These are phyloP conservation scores for Amylocarpus encephaloides DNA, from an alignment of 2,329 filamentous ascomycete genomes.

Conservation along the genomic window DNA sequence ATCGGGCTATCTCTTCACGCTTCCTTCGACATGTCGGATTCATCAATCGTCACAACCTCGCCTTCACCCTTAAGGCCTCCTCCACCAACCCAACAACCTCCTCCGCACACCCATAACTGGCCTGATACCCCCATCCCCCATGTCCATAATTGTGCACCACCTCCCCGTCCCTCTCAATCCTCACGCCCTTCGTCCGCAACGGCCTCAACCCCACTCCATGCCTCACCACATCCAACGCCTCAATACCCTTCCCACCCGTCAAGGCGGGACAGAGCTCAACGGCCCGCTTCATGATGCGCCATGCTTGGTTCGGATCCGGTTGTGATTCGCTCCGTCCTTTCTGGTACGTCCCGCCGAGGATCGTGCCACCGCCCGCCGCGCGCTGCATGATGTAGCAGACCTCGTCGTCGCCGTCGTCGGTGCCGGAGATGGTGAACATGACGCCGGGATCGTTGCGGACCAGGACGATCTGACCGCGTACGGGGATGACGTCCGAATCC, in stretches of 20 bases:
- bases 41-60: not conserved
- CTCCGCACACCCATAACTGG: conserved; percentile 63
- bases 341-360: conserved; percentile 62
- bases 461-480: conserved; percentile 69
- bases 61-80: conserved; percentile 33
- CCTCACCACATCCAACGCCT: conserved; percentile 56
- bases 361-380: conserved; percentile 58
- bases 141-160: conserved; percentile 59
- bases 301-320: conserved; percentile 55
- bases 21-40: too few species aligned
- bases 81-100: conserved; percentile 60
- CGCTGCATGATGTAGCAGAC: conserved; percentile 62
- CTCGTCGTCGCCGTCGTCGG: conserved; percentile 59
- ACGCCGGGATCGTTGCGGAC: conserved; percentile 57
- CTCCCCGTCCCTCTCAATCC: conserved; percentile 55
- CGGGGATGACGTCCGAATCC: conserved; percentile 67
- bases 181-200: conserved; percentile 51
- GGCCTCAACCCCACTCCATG: conserved; percentile 64
- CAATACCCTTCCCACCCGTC: conserved; percentile 51
- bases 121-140: conserved; percentile 57
- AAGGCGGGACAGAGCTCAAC: conserved; percentile 50
- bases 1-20: too few species aligned
- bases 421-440: conserved; percentile 56
- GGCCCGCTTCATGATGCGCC: conserved; percentile 62
- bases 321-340: conserved; percentile 57